Base-by-base conservation (phyloP, 2,329 filamentous ascomycete genomes). In the Claviceps arundinis region DNA sequence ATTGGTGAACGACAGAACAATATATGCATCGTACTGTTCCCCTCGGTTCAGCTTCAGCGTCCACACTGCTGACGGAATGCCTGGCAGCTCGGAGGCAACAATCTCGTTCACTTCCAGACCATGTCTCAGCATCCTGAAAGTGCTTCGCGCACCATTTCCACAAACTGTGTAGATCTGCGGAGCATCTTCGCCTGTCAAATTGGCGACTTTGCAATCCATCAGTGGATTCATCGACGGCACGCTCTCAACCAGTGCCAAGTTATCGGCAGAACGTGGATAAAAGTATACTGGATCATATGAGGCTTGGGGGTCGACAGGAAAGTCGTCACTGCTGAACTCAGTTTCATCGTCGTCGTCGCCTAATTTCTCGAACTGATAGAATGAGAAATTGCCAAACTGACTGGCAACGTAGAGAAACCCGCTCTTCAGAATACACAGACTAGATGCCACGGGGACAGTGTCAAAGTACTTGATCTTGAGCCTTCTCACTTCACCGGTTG, bases 401-500 rank as follows among this genome's bases (percentile, higher is more conserved):
- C 87, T 88, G 7, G 89, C 89, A 50, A 91, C 85, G 62, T 93
- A 98, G 11, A 98, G 77, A 64, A 95, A 98, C 30, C 93, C 94
- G 58, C 89, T 95, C 70, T 95, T 95, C 58, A 98, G 70, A 58
- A 98, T 95, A 65, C 89, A 89, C 45, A 99, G 77, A 63, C 81
- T 94, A 0, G 87, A 84, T 0, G 90, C 89, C 40, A 95, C 76
- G 0, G 94, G 91, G 3, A 96, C 86, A 0, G 93, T 98, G 62
- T 98, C 93, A 61, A 97, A 98, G 68, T 97, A 98, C 66, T 96
- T 96, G 69, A 99, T 87, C 66, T 89, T 93, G 53, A 98, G 73
- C 54, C 83, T 78, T 60, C 80, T 80, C 2, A 97, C 90, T 62
- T 93, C 87, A 34, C 86, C 85, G 0, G 87, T 91, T 1, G 84